Conservation (phyloP, 2,329 filamentous ascomycete species). For the Penicillium sp. region DNA sequence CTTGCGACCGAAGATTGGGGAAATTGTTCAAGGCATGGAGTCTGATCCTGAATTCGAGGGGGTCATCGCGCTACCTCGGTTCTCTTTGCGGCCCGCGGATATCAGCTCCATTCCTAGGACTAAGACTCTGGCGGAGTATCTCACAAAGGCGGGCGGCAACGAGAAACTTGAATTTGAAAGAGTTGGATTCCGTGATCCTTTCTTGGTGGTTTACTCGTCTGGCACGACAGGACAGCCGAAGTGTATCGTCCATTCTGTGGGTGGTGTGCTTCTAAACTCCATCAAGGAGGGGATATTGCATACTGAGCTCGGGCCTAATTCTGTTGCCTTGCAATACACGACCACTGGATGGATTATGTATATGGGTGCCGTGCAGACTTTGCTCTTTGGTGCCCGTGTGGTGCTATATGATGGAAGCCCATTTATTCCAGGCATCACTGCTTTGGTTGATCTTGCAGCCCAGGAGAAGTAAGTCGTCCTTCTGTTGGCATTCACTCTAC, state of each 20-base stretch:
- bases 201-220: conserved; percentile 73
- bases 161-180: conserved; percentile 56
- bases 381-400: conserved; percentile 61
- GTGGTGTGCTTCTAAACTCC: conserved; percentile 39
- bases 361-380: conserved; percentile 57
- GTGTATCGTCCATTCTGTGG: conserved; percentile 73
- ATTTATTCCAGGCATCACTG: conserved; percentile 65
- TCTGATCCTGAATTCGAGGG: conserved; percentile 61
- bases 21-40: conserved; percentile 64
- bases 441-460: conserved; percentile 59
- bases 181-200: conserved; percentile 70
- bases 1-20: conserved; percentile 68
- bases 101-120: conserved; percentile 11
- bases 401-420: conserved; percentile 83
- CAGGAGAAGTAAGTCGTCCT: conserved; percentile 17
- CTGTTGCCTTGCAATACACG: conserved; percentile 58
- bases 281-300: conserved; percentile 63
- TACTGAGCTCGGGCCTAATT: conserved; percentile 44
- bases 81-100: conserved; percentile 12
- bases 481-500: neutral
- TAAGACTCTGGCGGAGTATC: conserved; percentile 8
- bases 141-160: conserved; percentile 18
- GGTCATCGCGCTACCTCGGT: conserved; percentile 17
- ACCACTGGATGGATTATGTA: conserved; percentile 92
- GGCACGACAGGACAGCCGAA: conserved; percentile 83